Conservation (phyloP, 805 yeast species). For the Wickerhamomyces kurtzmanii region DNA sequence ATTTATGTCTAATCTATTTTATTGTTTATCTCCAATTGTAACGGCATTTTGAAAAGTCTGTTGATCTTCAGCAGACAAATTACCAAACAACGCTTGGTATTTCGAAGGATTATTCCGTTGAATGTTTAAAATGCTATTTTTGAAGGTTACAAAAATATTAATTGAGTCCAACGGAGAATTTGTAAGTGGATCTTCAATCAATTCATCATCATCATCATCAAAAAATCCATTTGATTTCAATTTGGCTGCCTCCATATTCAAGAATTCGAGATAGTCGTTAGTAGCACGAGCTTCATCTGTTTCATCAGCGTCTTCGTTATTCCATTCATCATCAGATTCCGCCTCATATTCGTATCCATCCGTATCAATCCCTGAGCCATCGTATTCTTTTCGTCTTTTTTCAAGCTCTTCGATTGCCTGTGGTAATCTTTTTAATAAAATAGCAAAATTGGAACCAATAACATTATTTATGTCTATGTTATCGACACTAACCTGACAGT, state of each 20-base stretch:
- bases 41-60: conserved; percentile 20
- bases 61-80: conserved; percentile 24
- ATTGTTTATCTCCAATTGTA: no score
- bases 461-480: conserved; percentile 29
- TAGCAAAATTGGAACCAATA: conserved; percentile 40
- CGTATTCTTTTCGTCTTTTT: conserved; percentile 48
- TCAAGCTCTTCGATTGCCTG: conserved; percentile 58
- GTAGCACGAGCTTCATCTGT: conserved; percentile 19
- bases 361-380: conserved; percentile 16
- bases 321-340: conserved; percentile 25
- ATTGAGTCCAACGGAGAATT: conserved; percentile 72
- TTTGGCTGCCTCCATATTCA: conserved; percentile 32
- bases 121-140: conserved; percentile 37
- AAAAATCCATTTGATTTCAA: conserved; percentile 23
- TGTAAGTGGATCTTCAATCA: conserved; percentile 74
- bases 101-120: conserved; percentile 36
- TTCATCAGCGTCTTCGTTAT: conserved; percentile 19
- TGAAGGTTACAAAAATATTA: conserved; percentile 62
- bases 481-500: conserved; percentile 21
- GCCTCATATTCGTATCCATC: conserved; percentile 16
- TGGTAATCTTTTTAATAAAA: conserved; percentile 54
- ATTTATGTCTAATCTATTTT: no score
- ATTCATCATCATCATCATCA: conserved; percentile 47
- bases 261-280: conserved; percentile 39
- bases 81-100: conserved; percentile 39